These are phyloP conservation scores for Neodidymelliopsis sp. DNA, from an alignment of 2,329 filamentous ascomycete genomes.

Conservation along the genomic window DNA sequence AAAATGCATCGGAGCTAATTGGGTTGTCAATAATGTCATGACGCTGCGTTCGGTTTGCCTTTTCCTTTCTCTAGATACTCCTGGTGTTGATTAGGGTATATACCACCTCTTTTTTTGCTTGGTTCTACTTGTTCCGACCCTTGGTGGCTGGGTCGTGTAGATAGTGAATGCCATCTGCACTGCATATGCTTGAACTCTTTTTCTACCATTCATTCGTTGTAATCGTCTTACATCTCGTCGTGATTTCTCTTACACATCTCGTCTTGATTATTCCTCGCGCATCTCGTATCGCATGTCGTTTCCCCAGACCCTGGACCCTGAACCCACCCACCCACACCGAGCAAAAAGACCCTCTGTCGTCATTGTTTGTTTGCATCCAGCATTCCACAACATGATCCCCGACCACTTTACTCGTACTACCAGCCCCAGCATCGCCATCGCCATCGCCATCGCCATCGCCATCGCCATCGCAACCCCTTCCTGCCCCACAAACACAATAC, in stretches of 20 bases:
- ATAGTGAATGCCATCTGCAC: slow-evolving; percentile 18
- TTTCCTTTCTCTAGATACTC: slow-evolving; percentile 23
- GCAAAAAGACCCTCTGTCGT: slow-evolving; percentile 3
- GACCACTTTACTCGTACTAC: too few relatives aligned
- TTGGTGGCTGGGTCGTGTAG: slow-evolving; percentile 18
- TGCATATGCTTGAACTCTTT: slow-evolving; percentile 3
- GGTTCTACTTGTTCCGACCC: slow-evolving; percentile 10
- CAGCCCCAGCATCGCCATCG: too few relatives aligned
- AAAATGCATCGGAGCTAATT: slow-evolving; percentile 21
- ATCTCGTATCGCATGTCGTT: neutral
- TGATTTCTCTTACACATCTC: too few relatives aligned
- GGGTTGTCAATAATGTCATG: slow-evolving; percentile 31
- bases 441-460: neutral
- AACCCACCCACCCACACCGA: too few relatives aligned
- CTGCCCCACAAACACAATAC: slow-evolving; percentile 1
- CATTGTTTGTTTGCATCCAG: slow-evolving; percentile 11
- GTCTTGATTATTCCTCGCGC: too few relatives aligned
- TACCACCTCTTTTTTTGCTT: slow-evolving; percentile 18
- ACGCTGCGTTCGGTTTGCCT: slow-evolving; percentile 18
- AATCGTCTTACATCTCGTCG: too few relatives aligned
- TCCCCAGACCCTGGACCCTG: neutral
- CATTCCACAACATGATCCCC: slow-evolving; percentile 1
- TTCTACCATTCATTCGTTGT: neutral
- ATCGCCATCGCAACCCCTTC: neutral
- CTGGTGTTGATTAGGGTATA: slow-evolving; percentile 29